These are phyloP conservation scores for Rhododendron ovatum DNA, from an alignment of 148 eudicot genomes.

Conservation along the genomic window DNA sequence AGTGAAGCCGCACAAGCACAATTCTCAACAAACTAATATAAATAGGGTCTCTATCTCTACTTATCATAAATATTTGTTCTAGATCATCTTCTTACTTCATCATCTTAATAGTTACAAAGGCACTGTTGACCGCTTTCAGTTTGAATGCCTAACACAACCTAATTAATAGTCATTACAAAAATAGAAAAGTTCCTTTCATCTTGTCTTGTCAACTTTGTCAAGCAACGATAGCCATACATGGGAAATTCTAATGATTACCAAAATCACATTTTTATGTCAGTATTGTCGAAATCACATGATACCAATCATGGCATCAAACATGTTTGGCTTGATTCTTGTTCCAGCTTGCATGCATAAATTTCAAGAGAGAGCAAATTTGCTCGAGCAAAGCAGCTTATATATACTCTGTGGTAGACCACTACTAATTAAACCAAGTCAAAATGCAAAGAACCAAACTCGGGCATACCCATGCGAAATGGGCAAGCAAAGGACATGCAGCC, in stretches of 20 bases:
- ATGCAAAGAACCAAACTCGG: background rate
- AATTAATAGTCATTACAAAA: background rate
- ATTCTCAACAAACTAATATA: background rate
- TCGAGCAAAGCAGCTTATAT: background rate
- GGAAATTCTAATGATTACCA: background rate
- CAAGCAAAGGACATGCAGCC: background rate
- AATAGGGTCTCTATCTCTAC: background rate
- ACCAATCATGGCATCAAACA: background rate
- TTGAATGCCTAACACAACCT: background rate
- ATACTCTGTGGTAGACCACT: background rate
- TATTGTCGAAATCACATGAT: background rate
- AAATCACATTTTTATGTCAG: background rate
- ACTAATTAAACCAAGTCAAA: background rate
- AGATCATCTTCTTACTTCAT: background rate
- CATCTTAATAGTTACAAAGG: background rate
- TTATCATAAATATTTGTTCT: background rate
- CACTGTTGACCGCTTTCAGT: background rate
- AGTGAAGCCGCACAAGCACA: background rate
- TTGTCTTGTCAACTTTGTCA: background rate
- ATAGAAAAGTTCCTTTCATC: background rate
- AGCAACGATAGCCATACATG: background rate
- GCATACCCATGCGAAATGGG: background rate
- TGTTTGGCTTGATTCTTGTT: background rate
- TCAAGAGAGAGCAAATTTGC: background rate
- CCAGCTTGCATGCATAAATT: background rate